These are phyloP conservation scores for Trichosanthes truncata DNA, from an alignment of 306 rosid species.

Conservation along the genomic window DNA sequence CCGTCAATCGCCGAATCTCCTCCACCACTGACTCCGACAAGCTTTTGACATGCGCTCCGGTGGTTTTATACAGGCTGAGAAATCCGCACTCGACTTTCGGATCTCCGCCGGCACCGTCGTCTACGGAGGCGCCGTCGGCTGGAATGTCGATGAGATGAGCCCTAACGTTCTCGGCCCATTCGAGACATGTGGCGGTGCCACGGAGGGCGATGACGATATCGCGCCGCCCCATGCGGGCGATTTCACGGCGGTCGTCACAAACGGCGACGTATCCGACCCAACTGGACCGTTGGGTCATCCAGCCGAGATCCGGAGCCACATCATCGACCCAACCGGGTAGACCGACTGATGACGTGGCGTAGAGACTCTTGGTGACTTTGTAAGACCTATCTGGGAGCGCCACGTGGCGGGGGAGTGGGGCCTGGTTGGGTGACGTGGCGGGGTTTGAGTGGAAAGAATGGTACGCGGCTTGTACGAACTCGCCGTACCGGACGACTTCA, in stretches of 20 bases:
- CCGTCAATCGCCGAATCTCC: conserved; percentile 41
- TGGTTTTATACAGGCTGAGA: conserved; percentile 55
- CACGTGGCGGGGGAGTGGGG: conserved; percentile 39
- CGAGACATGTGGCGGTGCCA: conserved; percentile 88
- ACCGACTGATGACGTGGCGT: conserved; percentile 75
- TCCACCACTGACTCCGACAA: conserved; percentile 57
- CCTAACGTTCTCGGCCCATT: conserved; percentile 82
- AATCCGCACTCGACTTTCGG: conserved; percentile 80
- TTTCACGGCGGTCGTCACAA: conserved; percentile 66
- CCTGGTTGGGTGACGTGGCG: conserved; percentile 43
- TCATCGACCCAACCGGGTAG: conserved; percentile 77
- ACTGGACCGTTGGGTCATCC: conserved; percentile 97
- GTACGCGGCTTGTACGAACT: conserved; percentile 80
- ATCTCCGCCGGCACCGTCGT: conserved; percentile 13
- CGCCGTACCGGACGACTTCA: conserved; percentile 79
- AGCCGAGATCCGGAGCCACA: conserved; percentile 73
- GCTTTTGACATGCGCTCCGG: conserved; percentile 64
- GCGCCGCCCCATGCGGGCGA: conserved; percentile 68
- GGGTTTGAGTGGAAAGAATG: conserved; percentile 66
- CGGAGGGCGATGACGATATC: conserved; percentile 83
- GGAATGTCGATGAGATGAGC: conserved; percentile 43
- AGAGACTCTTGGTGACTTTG: conserved; percentile 67
- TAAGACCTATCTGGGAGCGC: conserved; percentile 45
- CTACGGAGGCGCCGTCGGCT: background rate
- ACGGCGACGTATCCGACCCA: conserved; percentile 95